Evolutionary conservation across 2,329 filamentous ascomycete genomes (phyloP), one percentile per base, ranked within the genome.

Genomic region (Hysterium pulicare): DNA sequence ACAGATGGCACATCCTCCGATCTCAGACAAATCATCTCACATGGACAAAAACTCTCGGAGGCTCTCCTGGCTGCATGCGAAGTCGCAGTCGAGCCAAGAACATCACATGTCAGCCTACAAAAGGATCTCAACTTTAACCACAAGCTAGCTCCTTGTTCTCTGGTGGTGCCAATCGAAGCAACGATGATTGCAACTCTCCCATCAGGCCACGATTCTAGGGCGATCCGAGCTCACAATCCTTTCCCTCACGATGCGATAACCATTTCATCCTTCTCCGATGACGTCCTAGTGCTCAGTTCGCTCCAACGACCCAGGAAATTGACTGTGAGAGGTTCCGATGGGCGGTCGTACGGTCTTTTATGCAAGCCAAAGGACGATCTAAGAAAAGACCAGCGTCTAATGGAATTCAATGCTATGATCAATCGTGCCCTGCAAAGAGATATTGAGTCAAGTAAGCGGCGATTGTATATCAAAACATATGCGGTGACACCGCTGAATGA

Each of bases 351-450:
- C 64, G 87, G 88, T 50, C 79, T 98, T 6, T 77, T 99, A 42
- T 94, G 95, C 73, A 98, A 99, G 61, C 94, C 93, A 7, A 97
- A 97, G 66, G 93, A 98, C 63, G 94, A 99, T 64, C 78, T 99
- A 19, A 86, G 93, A 38, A 98, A 95, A 53, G 94, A 99, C 58
- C 91, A 97, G 66, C 88, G 93, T 39, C 82, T 98, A 16, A 98
- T 98, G 90, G 94, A 98, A 62, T 98, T 98, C 74, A 98, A 97
- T 64, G 83, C 86, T 34, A 93, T 97, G 81, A 97, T 98, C 72
- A 98, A 98, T 64, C 81, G 93, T 45, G 89, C 91, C 2, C 71
- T 99, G 43, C 95, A 96, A 62, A 83, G 87, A 48, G 90, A 97
- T 58, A 84, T 90, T 2, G 90, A 96, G 61, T 87, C 90, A 13